Conservation (phyloP, 192 early-diverging fungal species). For the Gonapodya prolifera region DNA sequence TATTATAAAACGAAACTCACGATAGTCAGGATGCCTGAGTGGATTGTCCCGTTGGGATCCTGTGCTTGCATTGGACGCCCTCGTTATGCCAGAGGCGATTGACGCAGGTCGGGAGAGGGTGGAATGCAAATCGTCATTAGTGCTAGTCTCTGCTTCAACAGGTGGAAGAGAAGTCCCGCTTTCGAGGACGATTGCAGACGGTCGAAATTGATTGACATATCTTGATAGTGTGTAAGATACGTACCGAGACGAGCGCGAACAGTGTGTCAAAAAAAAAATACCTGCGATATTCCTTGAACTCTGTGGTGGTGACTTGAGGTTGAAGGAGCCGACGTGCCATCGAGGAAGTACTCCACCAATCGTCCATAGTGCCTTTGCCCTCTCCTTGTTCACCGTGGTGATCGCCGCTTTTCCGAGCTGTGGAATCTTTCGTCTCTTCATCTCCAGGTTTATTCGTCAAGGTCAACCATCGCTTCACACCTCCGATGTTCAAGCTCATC, state of each 20-base stretch:
- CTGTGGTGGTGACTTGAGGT: constrained; percentile 28
- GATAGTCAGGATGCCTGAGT: background rate
- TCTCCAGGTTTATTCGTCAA: constrained; percentile 13
- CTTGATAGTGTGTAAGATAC: background rate
- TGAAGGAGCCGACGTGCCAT: constrained; percentile 29
- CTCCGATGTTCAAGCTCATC: constrained; percentile 37
- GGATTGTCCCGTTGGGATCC: background rate
- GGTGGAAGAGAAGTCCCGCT: background rate
- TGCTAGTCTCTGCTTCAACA: background rate
- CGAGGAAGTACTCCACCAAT: constrained; percentile 35
- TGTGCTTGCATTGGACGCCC: background rate
- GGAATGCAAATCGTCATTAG: background rate
- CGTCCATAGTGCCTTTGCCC: constrained; percentile 8
- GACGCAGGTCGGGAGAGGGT: background rate
- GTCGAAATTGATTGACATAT: background rate
- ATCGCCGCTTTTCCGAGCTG: constrained; percentile 6
- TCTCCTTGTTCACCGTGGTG: background rate
- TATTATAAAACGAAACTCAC: background rate
- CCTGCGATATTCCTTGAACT: constrained; percentile 31
- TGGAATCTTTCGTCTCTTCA: constrained; percentile 8
- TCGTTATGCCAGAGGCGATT: background rate
- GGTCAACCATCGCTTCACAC: constrained; percentile 29
- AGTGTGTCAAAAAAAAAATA: too few relatives aligned
- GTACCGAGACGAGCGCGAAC: too few relatives aligned
- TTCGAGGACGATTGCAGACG: background rate